These are phyloP conservation scores for Dictyostelium discoideum DNA, from an alignment of 78 protist genomes.

Conservation along the genomic window DNA sequence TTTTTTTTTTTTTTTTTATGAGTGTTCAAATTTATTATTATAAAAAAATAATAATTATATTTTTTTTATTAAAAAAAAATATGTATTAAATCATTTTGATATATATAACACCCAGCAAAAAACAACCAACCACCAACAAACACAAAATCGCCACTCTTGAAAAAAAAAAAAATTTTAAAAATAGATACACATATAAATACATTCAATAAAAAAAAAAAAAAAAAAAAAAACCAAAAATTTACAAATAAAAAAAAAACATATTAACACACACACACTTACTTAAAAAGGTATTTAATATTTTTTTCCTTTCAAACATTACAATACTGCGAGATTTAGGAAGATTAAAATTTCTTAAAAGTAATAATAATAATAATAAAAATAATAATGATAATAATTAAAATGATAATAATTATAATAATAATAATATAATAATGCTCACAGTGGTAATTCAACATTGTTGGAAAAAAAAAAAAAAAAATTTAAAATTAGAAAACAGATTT, in stretches of 20 bases:
- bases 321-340: not conserved
- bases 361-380: too few species aligned
- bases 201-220: not conserved
- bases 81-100: not conserved
- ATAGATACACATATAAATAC: not conserved
- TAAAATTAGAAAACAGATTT: not conserved
- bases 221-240: too few species aligned
- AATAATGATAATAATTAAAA: too few species aligned
- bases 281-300: not conserved
- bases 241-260: too few species aligned
- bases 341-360: not conserved
- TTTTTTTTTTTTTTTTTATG: not conserved
- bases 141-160: not conserved
- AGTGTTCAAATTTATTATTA: not conserved
- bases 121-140: not conserved
- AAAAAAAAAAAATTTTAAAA: not conserved
- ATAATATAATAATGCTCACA: not conserved
- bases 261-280: not conserved
- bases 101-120: not conserved
- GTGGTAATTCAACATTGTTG: not conserved
- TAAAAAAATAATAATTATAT: too few species aligned
- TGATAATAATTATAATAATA: too few species aligned
- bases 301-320: not conserved
- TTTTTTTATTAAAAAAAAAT: not conserved
- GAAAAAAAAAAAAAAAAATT: too few species aligned